Percentiles rank a stretch among this genome's conserved stretches.
These are phyloP conservation scores for Pseudogymnoascus sp. DNA, from an alignment of 2,329 filamentous ascomycete species.

Conservation along the genomic window DNA sequence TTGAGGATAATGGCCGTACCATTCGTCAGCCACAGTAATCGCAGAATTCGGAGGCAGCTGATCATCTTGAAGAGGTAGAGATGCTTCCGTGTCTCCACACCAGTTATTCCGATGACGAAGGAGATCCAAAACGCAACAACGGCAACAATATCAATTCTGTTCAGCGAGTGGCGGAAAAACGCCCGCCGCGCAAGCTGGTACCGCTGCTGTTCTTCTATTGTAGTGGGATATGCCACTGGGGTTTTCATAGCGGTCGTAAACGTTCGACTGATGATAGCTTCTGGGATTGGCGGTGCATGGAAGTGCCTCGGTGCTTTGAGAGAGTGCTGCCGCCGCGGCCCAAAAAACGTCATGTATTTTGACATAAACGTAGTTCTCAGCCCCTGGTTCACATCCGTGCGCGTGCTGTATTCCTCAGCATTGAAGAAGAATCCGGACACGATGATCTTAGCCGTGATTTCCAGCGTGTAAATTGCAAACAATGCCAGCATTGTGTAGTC, in stretches of 20 bases:
- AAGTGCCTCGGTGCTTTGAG: constrained; percentile 16
- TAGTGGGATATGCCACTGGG: constrained; percentile 44
- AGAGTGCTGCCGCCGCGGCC: constrained; percentile 59
- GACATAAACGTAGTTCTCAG: constrained; percentile 65
- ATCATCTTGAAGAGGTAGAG: constrained; percentile 94
- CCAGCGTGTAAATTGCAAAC: constrained; percentile 83
- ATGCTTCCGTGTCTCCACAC: constrained; percentile 60
- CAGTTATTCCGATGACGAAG: constrained; percentile 63
- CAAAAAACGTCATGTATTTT: constrained; percentile 71
- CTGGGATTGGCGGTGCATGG: constrained; percentile 27
- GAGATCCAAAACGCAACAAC: constrained; percentile 94
- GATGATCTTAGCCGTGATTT: constrained; percentile 73
- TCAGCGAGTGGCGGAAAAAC: constrained; percentile 91
- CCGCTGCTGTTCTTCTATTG: constrained; percentile 68
- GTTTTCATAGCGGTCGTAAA: constrained; percentile 64
- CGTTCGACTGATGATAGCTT: constrained; percentile 59
- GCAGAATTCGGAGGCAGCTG: constrained; percentile 84
- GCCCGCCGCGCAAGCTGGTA: constrained; percentile 81
- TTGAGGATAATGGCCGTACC: constrained; percentile 91
- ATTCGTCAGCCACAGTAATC: constrained; percentile 83
- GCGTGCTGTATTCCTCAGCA: constrained; percentile 79
- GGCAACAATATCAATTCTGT: constrained; percentile 87
- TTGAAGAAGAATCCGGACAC: constrained; percentile 93
- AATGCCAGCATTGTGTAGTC: constrained; percentile 60
- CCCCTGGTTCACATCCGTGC: constrained; percentile 66